phyloP scores from a whole-genome alignment of 495 filamentous ascomycete genomes.

The Extremus antarcticus region DNA sequence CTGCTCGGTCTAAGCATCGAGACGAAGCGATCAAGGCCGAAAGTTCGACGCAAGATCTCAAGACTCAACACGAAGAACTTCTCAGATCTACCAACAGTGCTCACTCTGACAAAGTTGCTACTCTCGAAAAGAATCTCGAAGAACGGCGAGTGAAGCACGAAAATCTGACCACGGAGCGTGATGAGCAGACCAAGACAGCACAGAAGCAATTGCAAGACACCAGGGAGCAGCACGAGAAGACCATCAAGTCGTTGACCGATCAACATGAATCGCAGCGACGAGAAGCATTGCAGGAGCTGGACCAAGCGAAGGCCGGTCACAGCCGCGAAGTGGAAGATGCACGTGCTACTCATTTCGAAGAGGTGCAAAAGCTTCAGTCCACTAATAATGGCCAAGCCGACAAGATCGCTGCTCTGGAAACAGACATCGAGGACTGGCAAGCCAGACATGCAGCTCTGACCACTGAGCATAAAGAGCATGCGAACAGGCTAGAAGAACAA shows the following conservation, averaged over 20 bases:
- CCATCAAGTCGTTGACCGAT: background rate
- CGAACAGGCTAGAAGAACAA: background rate
- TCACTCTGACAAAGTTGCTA: background rate
- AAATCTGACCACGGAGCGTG: background rate
- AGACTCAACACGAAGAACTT: background rate
- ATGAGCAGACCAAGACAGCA: background rate
- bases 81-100: background rate
- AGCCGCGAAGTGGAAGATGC: background rate
- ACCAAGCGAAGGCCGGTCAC: background rate
- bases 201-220: background rate
- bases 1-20: background rate
- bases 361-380: background rate
- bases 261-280: background rate
- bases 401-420: too few species aligned
- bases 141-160: background rate
- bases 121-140: background rate
- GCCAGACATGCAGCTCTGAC: too few species aligned
- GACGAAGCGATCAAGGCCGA: background rate
- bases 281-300: background rate
- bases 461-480: background rate
- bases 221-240: background rate
- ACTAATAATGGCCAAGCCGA: too few species aligned
- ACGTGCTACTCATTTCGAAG: background rate
- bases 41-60: background rate
- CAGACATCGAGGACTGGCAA: too few species aligned